Percentiles rank a stretch among this genome's conserved stretches.
These are phyloP conservation scores for Alloascoidea africana DNA, from an alignment of 805 yeast species.

Conservation along the genomic window DNA sequence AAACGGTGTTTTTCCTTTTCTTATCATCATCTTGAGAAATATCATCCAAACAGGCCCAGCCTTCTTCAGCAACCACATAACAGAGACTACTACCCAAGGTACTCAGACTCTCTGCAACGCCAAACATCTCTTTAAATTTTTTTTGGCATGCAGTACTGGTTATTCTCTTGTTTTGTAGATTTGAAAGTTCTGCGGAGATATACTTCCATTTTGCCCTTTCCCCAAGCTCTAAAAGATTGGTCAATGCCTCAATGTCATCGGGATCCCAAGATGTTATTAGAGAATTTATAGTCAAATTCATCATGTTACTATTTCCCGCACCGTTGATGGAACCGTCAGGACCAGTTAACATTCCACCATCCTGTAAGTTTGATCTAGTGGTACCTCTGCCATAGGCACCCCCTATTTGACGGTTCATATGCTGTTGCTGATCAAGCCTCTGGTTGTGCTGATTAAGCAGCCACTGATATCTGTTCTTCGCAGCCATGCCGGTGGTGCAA, in stretches of 20 bases:
- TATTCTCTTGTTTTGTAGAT: slow-evolving; percentile 21
- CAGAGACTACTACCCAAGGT: slow-evolving; percentile 36
- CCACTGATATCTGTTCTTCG: slow-evolving; percentile 49
- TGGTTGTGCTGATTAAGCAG: slow-evolving; percentile 42
- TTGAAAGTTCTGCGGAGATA: slow-evolving; percentile 24
- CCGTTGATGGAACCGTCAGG: not conserved
- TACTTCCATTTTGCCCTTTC: slow-evolving; percentile 48
- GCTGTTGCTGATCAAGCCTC: slow-evolving; percentile 1
- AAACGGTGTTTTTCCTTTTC: slow-evolving; percentile 1
- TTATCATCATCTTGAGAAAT: not conserved
- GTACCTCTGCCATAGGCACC: no score
- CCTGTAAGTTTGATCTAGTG: not conserved
- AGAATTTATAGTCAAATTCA: not conserved
- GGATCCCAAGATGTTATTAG: slow-evolving; percentile 17
- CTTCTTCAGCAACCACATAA: slow-evolving; percentile 28
- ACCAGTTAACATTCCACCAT: no score
- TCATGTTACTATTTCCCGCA: not conserved
- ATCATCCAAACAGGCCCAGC: slow-evolving; percentile 28
- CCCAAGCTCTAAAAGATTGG: slow-evolving; percentile 31
- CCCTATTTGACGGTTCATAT: no score
- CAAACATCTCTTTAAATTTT: slow-evolving; percentile 38
- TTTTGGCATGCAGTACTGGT: slow-evolving; percentile 39
- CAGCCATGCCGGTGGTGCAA: slow-evolving; percentile 42
- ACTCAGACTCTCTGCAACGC: slow-evolving; percentile 33
- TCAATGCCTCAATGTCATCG: slow-evolving; percentile 30